Conservation (phyloP, 169 alveolate genomes). For the Plasmodium gallinaceum region DNA sequence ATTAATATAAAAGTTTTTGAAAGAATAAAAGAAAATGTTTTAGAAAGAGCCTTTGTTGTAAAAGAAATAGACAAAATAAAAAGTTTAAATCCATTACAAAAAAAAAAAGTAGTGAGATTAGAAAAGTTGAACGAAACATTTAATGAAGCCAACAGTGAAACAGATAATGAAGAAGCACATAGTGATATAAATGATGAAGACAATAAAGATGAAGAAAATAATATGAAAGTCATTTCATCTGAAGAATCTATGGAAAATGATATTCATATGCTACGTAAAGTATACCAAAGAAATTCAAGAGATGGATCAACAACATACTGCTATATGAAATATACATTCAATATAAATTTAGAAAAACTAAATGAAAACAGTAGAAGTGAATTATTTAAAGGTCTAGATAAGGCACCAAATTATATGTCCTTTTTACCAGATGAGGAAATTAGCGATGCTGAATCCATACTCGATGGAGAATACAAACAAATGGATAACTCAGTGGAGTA, state of each 20-base stretch:
- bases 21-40: constrained; percentile 61
- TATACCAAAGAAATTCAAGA: constrained; percentile 36
- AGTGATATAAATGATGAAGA: not conserved
- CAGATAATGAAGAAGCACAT: constrained; percentile 1
- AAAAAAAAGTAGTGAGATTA: constrained; percentile 8
- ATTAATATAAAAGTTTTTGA: constrained; percentile 56
- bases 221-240: constrained; percentile 58
- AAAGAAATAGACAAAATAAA: constrained; percentile 38
- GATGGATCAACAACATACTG: constrained; percentile 50
- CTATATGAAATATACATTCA: constrained; percentile 67
- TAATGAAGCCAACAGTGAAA: constrained; percentile 18
- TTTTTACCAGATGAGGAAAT: constrained; percentile 54
- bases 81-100: not conserved
- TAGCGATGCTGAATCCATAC: constrained; percentile 44
- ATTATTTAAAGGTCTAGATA: constrained; percentile 66
- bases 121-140: constrained; percentile 15
- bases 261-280: constrained; percentile 74
- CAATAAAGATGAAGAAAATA: constrained; percentile 6
- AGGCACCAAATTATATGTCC: constrained; percentile 32
- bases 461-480: constrained; percentile 38
- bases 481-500: constrained; percentile 25
- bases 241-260: constrained; percentile 75
- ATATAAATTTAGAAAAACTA: constrained; percentile 70
- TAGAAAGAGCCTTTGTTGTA: constrained; percentile 65
- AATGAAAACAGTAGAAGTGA: constrained; percentile 57